These are phyloP conservation scores for Acanthochlamys bracteata DNA, from an alignment of 106 monocot genomes.

Conservation along the genomic window DNA sequence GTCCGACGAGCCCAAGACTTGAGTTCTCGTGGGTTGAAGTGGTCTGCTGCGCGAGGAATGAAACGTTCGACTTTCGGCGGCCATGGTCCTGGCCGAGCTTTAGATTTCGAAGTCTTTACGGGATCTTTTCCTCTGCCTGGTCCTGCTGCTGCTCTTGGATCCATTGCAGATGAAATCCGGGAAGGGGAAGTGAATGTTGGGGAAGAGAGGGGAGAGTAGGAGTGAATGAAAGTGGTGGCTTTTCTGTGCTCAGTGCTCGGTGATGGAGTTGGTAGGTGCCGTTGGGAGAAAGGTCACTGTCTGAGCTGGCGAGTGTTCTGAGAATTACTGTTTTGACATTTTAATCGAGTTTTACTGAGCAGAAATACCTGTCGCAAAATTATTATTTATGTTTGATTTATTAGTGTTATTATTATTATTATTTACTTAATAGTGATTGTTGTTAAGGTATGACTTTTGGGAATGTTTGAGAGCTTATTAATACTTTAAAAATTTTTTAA, in stretches of 20 bases:
- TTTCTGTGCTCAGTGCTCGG: neutral
- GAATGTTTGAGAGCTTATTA: no score
- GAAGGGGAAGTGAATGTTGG: neutral
- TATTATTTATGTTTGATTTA: no score
- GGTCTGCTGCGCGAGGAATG: slow-evolving; percentile 28
- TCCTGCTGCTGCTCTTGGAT: neutral
- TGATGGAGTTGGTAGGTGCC: no score
- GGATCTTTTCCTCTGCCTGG: neutral
- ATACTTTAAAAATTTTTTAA: no score
- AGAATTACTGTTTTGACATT: no score
- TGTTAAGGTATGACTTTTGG: no score
- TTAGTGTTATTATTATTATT: no score
- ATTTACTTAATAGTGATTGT: no score
- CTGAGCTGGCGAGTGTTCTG: no score
- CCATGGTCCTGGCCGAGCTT: slow-evolving; percentile 36
- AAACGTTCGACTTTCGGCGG: slow-evolving; percentile 65
- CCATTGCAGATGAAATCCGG: neutral
- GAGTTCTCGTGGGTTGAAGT: slow-evolving; percentile 76
- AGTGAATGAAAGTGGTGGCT: neutral
- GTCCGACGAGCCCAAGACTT: slow-evolving; percentile 89
- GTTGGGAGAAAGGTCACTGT: no score
- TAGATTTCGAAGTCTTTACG: neutral
- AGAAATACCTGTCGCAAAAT: no score
- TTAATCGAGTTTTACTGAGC: no score
- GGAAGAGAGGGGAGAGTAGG: neutral